phyloP scores from a whole-genome alignment of 768 basidiomycete species.

The Gautieria morchelliformis region DNA sequence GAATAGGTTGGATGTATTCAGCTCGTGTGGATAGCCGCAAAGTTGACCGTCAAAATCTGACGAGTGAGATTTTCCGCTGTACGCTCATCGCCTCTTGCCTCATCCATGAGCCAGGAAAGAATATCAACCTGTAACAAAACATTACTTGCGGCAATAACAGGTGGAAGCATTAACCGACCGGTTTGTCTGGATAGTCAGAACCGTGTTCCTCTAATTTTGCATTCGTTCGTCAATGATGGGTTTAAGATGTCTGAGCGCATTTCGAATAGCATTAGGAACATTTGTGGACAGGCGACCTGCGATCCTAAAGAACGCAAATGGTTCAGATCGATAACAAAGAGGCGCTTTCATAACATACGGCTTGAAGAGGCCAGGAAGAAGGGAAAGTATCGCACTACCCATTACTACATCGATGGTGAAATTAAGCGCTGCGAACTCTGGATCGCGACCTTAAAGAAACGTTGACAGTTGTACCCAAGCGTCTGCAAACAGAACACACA shows the following conservation, averaged over 20 bases:
- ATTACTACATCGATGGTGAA: constrained; percentile 1
- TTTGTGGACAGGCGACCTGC: background rate
- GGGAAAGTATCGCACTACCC: background rate
- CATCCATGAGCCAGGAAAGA: constrained; percentile 9
- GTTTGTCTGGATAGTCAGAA: constrained; percentile 6
- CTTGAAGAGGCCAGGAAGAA: constrained; percentile 8
- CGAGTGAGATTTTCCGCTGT: background rate
- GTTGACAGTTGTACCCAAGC: background rate
- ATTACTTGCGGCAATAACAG: background rate
- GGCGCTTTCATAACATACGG: background rate
- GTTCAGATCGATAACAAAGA: background rate
- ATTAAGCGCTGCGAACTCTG: constrained; percentile 3
- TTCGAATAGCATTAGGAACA: background rate
- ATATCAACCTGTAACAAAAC: constrained; percentile 2
- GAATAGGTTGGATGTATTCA: constrained; percentile 27
- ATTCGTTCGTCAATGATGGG: constrained; percentile 9
- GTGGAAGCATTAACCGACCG: background rate
- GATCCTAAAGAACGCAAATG: background rate
- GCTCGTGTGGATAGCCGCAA: constrained; percentile 10
- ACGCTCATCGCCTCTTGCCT: background rate
- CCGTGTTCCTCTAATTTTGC: constrained; percentile 7
- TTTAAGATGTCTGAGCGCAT: background rate
- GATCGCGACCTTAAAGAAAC: constrained; percentile 6
- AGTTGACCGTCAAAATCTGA: constrained; percentile 9
- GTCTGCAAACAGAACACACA: constrained; percentile 24